These are phyloP conservation scores for Berberis thunbergii DNA, from an alignment of 164 flowering plant species.

Conservation along the genomic window DNA sequence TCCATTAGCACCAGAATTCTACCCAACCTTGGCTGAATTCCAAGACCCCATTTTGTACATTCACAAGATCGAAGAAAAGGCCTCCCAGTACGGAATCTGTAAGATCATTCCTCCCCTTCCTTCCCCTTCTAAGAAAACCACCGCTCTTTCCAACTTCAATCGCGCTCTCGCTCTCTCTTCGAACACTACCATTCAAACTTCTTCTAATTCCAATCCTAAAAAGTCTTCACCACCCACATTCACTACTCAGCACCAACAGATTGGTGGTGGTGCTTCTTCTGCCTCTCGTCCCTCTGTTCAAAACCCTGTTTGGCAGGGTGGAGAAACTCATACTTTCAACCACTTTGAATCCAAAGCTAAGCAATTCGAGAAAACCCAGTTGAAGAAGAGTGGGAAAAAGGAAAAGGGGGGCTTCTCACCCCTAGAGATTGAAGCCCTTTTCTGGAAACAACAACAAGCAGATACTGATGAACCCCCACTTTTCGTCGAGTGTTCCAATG, in stretches of 20 bases:
- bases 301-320: conserved; percentile 85
- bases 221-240: conserved; percentile 43
- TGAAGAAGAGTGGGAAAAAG: conserved; percentile 32
- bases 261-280: conserved; percentile 28
- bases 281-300: conserved; percentile 25
- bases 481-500: conserved; percentile 86
- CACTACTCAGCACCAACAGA: conserved; percentile 91
- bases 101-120: conserved; percentile 92
- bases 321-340: conserved; percentile 56
- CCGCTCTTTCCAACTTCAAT: conserved; percentile 55
- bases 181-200: conserved; percentile 16
- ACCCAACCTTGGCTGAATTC: conserved; percentile 76
- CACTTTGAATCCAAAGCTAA: conserved; percentile 85
- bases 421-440: conserved; percentile 74
- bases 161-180: conserved; percentile 33
- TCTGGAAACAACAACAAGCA: conserved; percentile 58
- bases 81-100: conserved; percentile 87
- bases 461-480: conserved; percentile 65
- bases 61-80: conserved; percentile 92
- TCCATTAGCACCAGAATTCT: conserved; percentile 85
- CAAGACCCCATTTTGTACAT: conserved; percentile 96
- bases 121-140: conserved; percentile 44
- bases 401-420: conserved; percentile 33
- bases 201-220: conserved; percentile 6
- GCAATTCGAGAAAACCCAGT: conserved; percentile 51